Percentiles rank a stretch among this genome's conserved stretches.
These are phyloP conservation scores for Rhizodiscina lignyota DNA, from an alignment of 495 filamentous ascomycete species.

Conservation along the genomic window DNA sequence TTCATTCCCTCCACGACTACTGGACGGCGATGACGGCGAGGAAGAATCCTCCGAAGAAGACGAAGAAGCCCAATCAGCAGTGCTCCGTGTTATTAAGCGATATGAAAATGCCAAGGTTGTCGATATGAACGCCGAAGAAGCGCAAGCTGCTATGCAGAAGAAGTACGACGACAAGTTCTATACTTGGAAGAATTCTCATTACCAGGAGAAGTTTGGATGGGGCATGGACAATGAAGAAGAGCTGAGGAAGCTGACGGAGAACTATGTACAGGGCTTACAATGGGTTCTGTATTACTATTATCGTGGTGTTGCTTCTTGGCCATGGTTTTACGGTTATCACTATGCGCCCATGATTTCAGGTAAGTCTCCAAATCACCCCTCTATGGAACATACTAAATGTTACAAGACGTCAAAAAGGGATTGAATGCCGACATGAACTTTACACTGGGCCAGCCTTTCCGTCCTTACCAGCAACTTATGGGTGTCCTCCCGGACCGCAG, in stretches of 20 bases:
- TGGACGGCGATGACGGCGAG: conserved; percentile 14
- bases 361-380: conserved; percentile 17
- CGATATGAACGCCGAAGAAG: conserved; percentile 64
- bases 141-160: conserved; percentile 54
- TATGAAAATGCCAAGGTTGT: conserved; percentile 82
- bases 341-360: conserved; percentile 94
- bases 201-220: conserved; percentile 80
- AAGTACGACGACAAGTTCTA: conserved; percentile 79
- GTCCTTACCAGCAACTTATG: conserved; percentile 94
- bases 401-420: conserved; percentile 73
- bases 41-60: conserved; percentile 46
- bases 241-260: conserved; percentile 70
- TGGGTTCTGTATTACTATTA: conserved; percentile 99
- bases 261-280: conserved; percentile 94
- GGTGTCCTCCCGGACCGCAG: conserved; percentile 93
- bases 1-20: conserved; percentile 41
- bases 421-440: conserved; percentile 81
- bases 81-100: conserved; percentile 65
- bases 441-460: conserved; percentile 82
- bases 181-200: conserved; percentile 88
- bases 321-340: conserved; percentile 95
- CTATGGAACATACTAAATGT: conserved; percentile 1
- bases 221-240: conserved; percentile 68
- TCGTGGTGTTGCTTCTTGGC: conserved; percentile 90
- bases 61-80: conserved; percentile 69